These are phyloP conservation scores for Pisolithus orientalis DNA, from an alignment of 768 basidiomycete genomes.

Conservation along the genomic window DNA sequence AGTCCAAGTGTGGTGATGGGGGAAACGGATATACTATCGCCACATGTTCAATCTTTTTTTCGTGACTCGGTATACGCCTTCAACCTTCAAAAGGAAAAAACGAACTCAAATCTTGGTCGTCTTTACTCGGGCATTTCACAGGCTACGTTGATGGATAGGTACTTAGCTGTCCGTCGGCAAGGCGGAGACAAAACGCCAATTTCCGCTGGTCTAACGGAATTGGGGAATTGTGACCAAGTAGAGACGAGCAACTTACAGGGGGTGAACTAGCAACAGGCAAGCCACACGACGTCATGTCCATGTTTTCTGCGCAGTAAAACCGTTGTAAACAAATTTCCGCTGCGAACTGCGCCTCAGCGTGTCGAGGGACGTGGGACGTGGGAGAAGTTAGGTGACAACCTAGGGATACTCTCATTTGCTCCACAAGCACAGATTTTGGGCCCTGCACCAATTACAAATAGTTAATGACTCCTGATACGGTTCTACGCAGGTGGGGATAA, in stretches of 20 bases:
- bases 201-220: neutral
- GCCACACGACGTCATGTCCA: neutral
- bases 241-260: neutral
- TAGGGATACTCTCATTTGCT: neutral
- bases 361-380: neutral
- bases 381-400: neutral
- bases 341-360: neutral
- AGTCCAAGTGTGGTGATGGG: neutral
- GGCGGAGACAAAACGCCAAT: neutral
- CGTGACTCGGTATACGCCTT: neutral
- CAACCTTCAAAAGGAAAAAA: neutral
- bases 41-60: neutral
- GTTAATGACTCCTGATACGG: too few species aligned
- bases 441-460: neutral
- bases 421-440: neutral
- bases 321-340: neutral
- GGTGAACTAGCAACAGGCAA: neutral
- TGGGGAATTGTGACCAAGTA: neutral
- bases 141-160: too few species aligned
- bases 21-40: neutral
- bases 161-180: neutral
- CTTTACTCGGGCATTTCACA: neutral
- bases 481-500: constrained; percentile 1
- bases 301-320: neutral
- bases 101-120: neutral